These are phyloP conservation scores for Gentiana dahurica DNA, from an alignment of 257 asterid species.

Conservation along the genomic window DNA sequence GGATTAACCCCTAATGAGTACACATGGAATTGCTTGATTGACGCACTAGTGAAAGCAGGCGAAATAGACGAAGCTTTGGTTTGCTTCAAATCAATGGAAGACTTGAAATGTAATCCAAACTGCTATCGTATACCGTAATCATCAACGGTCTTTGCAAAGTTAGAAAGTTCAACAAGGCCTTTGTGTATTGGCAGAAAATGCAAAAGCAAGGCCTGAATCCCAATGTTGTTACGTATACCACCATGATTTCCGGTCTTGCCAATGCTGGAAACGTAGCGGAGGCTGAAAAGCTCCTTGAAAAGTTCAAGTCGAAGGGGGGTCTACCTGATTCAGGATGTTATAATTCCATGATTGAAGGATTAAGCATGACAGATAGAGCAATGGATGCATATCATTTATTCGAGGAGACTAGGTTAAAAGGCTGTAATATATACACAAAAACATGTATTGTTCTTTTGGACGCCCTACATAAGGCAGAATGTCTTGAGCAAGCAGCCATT, in stretches of 20 bases:
- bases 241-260: slow-evolving; percentile 94
- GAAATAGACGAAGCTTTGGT: slow-evolving; percentile 93
- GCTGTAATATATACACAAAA: slow-evolving; percentile 64
- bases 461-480: slow-evolving; percentile 83
- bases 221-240: slow-evolving; percentile 53
- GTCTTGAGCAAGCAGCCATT: slow-evolving; percentile 87
- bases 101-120: slow-evolving; percentile 63
- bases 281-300: slow-evolving; percentile 59
- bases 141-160: slow-evolving; percentile 79
- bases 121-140: slow-evolving; percentile 54
- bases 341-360: slow-evolving; percentile 80
- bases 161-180: slow-evolving; percentile 89
- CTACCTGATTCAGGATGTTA: slow-evolving; percentile 88
- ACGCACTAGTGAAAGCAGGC: slow-evolving; percentile 84
- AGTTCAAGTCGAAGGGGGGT: slow-evolving; percentile 76
- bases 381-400: slow-evolving; percentile 69
- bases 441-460: slow-evolving; percentile 88
- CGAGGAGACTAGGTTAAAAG: slow-evolving; percentile 76
- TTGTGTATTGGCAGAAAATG: slow-evolving; percentile 97
- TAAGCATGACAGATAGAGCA: slow-evolving; percentile 67
- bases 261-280: slow-evolving; percentile 81
- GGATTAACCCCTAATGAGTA: slow-evolving; percentile 60
- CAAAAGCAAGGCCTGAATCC: slow-evolving; percentile 85
- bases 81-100: slow-evolving; percentile 87
- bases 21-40: slow-evolving; percentile 96